phyloP scores from a whole-genome alignment of 345 rosid species.

The Orychophragmus violaceus region DNA sequence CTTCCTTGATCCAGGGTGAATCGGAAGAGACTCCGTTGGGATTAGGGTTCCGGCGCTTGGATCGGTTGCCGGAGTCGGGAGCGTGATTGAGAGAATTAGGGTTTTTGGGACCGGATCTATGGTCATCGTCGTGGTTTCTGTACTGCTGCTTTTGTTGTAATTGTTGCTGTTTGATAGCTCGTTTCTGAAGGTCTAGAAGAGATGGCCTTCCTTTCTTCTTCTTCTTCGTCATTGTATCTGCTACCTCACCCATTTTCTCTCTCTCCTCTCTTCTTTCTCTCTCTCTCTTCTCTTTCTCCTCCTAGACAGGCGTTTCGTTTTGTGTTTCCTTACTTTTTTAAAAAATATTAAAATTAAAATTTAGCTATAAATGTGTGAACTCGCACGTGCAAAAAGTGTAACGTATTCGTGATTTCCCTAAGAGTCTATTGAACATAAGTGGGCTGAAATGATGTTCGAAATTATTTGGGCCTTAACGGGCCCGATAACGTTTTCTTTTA shows the following conservation, averaged over 20 bases:
- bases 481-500: too few relatives aligned
- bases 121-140: slow-evolving; percentile 11
- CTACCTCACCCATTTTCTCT: slow-evolving; percentile 43
- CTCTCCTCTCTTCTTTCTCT: background rate
- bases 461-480: too few relatives aligned
- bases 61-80: slow-evolving; percentile 39
- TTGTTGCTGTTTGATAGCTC: slow-evolving; percentile 72
- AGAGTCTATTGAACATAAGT: background rate
- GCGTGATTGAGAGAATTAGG: slow-evolving; percentile 52
- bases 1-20: slow-evolving; percentile 22
- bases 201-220: slow-evolving; percentile 98
- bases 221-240: slow-evolving; percentile 62
- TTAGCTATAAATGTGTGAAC: background rate
- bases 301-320: slow-evolving; percentile 29
- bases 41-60: slow-evolving; percentile 51
- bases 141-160: slow-evolving; percentile 27
- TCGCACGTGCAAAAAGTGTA: slow-evolving; percentile 16
- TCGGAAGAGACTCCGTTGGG: slow-evolving; percentile 27
- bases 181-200: slow-evolving; percentile 83
- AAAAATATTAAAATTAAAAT: background rate
- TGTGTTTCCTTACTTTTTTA: slow-evolving; percentile 18
- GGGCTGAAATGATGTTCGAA: background rate
- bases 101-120: slow-evolving; percentile 41
- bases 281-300: background rate
- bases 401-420: background rate